These are phyloP conservation scores for Powellomyces hirtus DNA, from an alignment of 192 early-diverging fungal species.

Conservation along the genomic window DNA sequence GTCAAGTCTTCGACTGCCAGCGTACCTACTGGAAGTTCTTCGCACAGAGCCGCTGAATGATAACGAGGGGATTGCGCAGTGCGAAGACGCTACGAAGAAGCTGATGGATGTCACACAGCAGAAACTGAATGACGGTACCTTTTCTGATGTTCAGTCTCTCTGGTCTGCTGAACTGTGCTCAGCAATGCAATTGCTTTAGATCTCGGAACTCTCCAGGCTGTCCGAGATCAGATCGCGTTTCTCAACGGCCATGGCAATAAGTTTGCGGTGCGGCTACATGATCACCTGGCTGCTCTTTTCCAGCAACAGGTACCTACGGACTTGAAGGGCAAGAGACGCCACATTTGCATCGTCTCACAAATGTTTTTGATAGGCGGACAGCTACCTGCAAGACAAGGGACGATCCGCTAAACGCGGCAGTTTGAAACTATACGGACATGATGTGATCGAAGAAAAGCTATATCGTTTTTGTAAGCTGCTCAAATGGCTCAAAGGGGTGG, in stretches of 20 bases:
- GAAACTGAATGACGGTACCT: conserved; percentile 33
- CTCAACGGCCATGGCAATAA: conserved; percentile 41
- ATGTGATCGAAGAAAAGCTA: conserved; percentile 44
- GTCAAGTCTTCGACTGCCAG: conserved; percentile 33
- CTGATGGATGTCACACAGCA: conserved; percentile 30
- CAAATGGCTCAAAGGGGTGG: conserved; percentile 53
- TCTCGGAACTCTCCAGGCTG: conserved; percentile 33
- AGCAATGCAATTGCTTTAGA: conserved; percentile 26
- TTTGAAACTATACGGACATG: conserved; percentile 41
- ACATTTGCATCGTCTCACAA: background rate
- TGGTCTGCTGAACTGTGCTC: background rate
- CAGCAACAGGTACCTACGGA: conserved; percentile 14
- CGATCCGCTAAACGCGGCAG: conserved; percentile 26
- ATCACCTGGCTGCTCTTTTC: conserved; percentile 33
- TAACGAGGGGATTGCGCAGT: conserved; percentile 40
- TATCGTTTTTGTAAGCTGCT: conserved; percentile 45
- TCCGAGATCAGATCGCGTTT: conserved; percentile 41
- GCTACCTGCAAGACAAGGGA: conserved; percentile 35
- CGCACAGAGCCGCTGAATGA: conserved; percentile 50
- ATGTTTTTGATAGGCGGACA: conserved; percentile 29
- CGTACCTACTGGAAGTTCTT: conserved; percentile 39
- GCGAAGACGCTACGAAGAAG: conserved; percentile 43
- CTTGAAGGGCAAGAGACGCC: background rate
- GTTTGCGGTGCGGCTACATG: conserved; percentile 44
- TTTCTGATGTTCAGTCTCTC: background rate